phyloP scores from a whole-genome alignment of 495 filamentous ascomycete genomes.

The Xylaria bambusicola region DNA sequence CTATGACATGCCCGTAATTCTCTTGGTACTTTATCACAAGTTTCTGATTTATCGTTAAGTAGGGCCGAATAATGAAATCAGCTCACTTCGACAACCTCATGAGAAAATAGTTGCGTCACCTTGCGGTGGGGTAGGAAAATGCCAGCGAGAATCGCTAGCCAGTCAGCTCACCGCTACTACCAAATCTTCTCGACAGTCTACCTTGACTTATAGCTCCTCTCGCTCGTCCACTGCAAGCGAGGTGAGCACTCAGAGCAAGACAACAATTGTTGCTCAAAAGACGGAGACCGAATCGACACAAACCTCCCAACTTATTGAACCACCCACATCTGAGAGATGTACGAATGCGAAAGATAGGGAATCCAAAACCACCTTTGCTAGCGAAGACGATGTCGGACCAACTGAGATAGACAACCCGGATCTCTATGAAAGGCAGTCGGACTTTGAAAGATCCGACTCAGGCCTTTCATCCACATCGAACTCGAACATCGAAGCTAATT shows the following conservation, averaged over 20 bases:
- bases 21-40: background rate
- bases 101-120: background rate
- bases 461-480: background rate
- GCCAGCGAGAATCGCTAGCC: constrained; percentile 7
- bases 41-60: background rate
- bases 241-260: constrained; percentile 2
- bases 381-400: background rate
- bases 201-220: constrained; percentile 1
- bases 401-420: background rate
- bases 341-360: background rate
- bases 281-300: background rate
- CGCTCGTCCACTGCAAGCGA: constrained; percentile 7
- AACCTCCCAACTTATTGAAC: background rate
- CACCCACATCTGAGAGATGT: background rate
- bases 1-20: background rate
- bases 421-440: background rate
- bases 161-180: constrained; percentile 14
- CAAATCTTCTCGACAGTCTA: constrained; percentile 9
- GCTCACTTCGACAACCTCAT: background rate
- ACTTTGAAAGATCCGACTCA: background rate
- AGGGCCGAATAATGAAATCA: background rate
- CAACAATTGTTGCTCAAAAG: background rate
- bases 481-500: background rate
- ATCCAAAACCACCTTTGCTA: background rate
- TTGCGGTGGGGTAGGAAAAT: background rate